Base-by-base conservation (phyloP, 2,329 filamentous ascomycete genomes). In the Colletotrichum coccodes region DNA sequence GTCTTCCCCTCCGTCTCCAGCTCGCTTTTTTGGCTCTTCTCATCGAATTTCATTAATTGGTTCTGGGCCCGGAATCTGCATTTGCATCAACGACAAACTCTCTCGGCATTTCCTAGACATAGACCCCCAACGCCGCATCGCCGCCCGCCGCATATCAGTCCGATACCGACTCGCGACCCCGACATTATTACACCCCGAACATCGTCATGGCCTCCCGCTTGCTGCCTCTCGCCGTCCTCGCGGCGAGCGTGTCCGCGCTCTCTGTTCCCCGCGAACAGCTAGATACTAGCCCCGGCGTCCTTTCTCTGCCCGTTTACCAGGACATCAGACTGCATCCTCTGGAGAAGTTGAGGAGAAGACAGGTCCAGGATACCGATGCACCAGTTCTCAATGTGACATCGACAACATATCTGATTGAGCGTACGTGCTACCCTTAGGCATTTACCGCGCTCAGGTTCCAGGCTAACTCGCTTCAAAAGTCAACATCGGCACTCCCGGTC, bases 401-500 rank as follows among this genome's bases (percentile, higher is more conserved):
- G 21, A 71, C 70, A 12, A 71, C 68, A 9, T 71, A 71, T 47
- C 53, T 71, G n/a, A 71, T 71, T 40, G 68, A 71, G 47, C 57
- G 70, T 71, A 57, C 6, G 70, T 58, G 26, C 11, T 49, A 28
- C 6, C 23, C 6, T 9, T n/a, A 12, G 8, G 9, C 5, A 3
- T 32, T 16, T 7, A 16, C 14, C 21, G 4, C 3, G 4, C 14
- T 6, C n/a, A 38, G 3, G 21, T 28, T 26, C 11, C 14, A 16
- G 12, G n/a, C 38, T 60, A 59, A 67, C 21, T 12, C 11, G 28
- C 21, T 12, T 60, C 30, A 21, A 23, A 28, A 71, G 70, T 71
- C 16, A 30, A 49, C 21, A 60, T 71, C 50, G 84, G 84, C 30
- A 79, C 76, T 2, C 79, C 81, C 4, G 75, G 78, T 1, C 84